These are phyloP conservation scores for Leptodermis oblonga DNA, from an alignment of 257 asterid genomes.

Conservation along the genomic window DNA sequence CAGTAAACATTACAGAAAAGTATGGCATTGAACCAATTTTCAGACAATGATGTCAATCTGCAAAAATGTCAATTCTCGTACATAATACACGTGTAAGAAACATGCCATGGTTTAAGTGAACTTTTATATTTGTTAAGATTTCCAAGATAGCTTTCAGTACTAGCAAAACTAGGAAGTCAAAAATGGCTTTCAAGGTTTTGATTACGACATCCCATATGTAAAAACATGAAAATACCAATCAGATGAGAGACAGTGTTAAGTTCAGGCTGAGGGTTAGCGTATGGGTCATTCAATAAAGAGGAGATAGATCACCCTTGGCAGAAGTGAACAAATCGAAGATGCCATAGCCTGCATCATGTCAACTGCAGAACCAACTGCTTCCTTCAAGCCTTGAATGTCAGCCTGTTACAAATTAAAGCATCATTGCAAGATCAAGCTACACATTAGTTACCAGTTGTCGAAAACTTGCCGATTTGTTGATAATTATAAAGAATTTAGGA, in stretches of 20 bases:
- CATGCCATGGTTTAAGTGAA: neutral
- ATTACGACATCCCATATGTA: neutral
- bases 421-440: constrained; percentile 15
- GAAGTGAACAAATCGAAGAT: constrained; percentile 45
- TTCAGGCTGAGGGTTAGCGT: neutral
- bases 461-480: neutral
- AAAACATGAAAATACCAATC: neutral
- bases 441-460: neutral
- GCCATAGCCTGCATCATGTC: constrained; percentile 74
- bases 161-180: neutral
- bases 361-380: constrained; percentile 71
- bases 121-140: too few species aligned
- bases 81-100: neutral
- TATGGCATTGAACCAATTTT: neutral
- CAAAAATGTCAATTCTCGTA: neutral
- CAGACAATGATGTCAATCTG: neutral
- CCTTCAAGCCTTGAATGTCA: constrained; percentile 68
- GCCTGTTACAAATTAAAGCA: constrained; percentile 37
- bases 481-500: neutral
- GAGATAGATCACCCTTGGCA: constrained; percentile 50
- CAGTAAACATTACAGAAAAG: neutral
- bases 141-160: neutral
- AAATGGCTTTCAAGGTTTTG: neutral
- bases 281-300: neutral
- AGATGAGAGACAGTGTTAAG: neutral